Percentiles rank a stretch among this genome's conserved stretches.
Conservation (phyloP, 176 grass and related monocot genomes). For the Aegilops umbellulata region DNA sequence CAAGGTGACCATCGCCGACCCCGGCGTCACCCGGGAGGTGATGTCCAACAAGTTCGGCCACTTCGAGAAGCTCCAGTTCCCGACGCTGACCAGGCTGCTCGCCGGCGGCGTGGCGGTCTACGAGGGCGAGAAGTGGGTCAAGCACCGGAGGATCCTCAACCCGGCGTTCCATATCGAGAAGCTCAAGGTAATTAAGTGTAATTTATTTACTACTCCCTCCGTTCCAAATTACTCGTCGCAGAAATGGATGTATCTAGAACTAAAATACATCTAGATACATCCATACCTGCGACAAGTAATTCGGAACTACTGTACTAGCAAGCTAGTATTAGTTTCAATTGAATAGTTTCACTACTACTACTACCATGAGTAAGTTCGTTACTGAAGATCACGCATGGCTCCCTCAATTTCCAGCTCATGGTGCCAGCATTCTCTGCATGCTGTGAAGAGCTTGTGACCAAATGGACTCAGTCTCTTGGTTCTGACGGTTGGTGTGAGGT, state of each 20-base stretch:
- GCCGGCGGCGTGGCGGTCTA: background rate
- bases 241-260: too few relatives aligned
- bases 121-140: background rate
- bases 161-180: background rate
- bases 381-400: background rate
- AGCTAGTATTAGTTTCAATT: too few relatives aligned
- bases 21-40: background rate
- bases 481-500: background rate
- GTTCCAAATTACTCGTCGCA: too few relatives aligned
- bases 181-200: background rate
- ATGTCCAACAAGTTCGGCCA: conserved; percentile 50
- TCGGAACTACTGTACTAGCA: too few relatives aligned
- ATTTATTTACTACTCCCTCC: background rate
- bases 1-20: background rate
- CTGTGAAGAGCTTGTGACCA: background rate
- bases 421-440: background rate
- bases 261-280: too few relatives aligned
- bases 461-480: background rate
- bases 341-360: too few relatives aligned
- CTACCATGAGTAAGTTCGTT: too few relatives aligned
- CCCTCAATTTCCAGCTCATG: background rate
- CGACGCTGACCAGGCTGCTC: background rate
- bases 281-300: too few relatives aligned
- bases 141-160: background rate
- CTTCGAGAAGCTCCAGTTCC: conserved; percentile 30